Evolutionary conservation across 2,329 filamentous ascomycete genomes (phyloP).

Genomic region (Pseudogymnoascus sp.): DNA sequence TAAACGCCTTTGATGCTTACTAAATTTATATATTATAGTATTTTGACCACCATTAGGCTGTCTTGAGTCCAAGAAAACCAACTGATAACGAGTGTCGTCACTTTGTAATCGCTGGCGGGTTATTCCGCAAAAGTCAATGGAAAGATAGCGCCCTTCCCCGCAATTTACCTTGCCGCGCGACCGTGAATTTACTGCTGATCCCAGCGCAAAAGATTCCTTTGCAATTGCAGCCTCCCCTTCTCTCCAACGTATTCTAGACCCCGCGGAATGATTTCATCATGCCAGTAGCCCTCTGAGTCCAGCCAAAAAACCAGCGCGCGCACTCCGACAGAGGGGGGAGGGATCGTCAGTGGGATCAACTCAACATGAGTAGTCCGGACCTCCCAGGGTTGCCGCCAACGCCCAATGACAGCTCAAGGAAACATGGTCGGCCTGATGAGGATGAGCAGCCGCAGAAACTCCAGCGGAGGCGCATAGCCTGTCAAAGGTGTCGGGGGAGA

Average conservation of each 20-base stretch:
- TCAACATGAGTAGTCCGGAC: not conserved
- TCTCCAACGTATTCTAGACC: not conserved
- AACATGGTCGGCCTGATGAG: not conserved
- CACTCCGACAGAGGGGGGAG: not conserved
- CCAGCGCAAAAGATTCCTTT: not conserved
- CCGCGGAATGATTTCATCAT: not conserved
- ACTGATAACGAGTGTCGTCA: not conserved
- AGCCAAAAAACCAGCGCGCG: not conserved
- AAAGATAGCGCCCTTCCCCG: not conserved
- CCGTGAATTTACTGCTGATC: not conserved
- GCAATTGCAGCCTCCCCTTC: not conserved
- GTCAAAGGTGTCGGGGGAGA: slow-evolving; percentile 21
- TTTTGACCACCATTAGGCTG: not conserved
- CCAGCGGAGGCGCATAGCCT: slow-evolving; percentile 14
- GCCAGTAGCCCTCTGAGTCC: not conserved
- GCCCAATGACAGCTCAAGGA: not conserved
- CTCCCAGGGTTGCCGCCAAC: not conserved
- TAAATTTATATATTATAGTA: no score
- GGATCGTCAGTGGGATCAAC: not conserved
- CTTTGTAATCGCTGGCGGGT: not conserved
- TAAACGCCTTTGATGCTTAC: no score
- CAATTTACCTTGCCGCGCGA: not conserved
- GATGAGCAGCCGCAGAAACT: not conserved
- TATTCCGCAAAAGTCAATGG: not conserved
- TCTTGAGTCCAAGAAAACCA: not conserved